phyloP scores from a whole-genome alignment of 495 filamentous ascomycete genomes.

The Neurospora tetraspora region DNA sequence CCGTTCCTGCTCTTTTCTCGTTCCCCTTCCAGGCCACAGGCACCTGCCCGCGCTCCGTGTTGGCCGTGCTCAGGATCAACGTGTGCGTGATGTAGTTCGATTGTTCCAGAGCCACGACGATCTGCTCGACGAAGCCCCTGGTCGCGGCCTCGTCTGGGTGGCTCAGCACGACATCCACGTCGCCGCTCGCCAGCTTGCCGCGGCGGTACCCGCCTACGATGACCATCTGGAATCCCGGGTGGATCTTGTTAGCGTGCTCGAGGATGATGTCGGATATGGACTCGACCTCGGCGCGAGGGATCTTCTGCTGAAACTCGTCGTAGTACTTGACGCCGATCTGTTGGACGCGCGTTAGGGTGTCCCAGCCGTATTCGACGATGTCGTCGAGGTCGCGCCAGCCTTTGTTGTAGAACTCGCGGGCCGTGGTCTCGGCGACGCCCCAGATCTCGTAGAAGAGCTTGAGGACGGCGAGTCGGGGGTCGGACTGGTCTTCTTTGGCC shows the following conservation, averaged over 20 bases:
- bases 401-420: constrained; percentile 73
- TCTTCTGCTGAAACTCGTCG: constrained; percentile 65
- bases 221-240: constrained; percentile 53
- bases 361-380: constrained; percentile 76
- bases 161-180: constrained; percentile 79
- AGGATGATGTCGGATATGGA: constrained; percentile 52
- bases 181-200: constrained; percentile 62
- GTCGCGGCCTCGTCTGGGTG: constrained; percentile 65
- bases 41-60: constrained; percentile 59
- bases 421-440: constrained; percentile 80
- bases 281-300: constrained; percentile 67
- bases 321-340: constrained; percentile 97
- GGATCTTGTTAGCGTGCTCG: constrained; percentile 46
- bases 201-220: constrained; percentile 81
- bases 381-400: constrained; percentile 69
- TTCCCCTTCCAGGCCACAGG: constrained; percentile 45
- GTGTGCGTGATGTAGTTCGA: constrained; percentile 73
- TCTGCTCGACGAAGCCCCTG: constrained; percentile 49
- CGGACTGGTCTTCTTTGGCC: constrained; percentile 51
- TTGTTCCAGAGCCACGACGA: constrained; percentile 60
- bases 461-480: constrained; percentile 53
- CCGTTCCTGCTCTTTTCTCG: constrained; percentile 30
- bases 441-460: constrained; percentile 70
- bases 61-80: constrained; percentile 54
- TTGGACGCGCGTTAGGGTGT: constrained; percentile 60